Percentiles rank a stretch among this genome's conserved stretches.
These are phyloP conservation scores for Populus euphratica DNA, from an alignment of 345 rosid genomes.

Conservation along the genomic window DNA sequence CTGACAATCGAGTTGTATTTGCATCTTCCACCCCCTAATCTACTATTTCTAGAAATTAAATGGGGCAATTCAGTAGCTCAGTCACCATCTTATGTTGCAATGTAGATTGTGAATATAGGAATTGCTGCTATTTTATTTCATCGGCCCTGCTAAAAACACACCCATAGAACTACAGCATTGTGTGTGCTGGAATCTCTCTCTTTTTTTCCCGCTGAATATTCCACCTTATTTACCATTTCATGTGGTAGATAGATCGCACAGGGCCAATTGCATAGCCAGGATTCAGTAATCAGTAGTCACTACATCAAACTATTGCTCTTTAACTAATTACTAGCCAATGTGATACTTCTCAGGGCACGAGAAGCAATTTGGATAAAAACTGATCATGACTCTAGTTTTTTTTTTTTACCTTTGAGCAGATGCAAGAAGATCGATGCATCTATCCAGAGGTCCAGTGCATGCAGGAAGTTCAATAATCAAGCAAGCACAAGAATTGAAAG, in stretches of 20 bases:
- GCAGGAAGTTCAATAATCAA: conserved; percentile 20
- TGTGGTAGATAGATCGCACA: background rate
- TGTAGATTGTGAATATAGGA: background rate
- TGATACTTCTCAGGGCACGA: background rate
- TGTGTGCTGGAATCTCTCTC: background rate
- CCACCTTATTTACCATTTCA: background rate
- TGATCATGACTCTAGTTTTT: background rate
- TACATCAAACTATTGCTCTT: background rate
- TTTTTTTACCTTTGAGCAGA: conserved; percentile 17
- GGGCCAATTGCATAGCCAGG: background rate
- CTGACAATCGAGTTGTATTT: background rate
- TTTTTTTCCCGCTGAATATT: background rate
- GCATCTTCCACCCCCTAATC: background rate
- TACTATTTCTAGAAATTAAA: background rate
- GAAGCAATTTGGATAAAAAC: background rate
- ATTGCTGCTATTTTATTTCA: background rate
- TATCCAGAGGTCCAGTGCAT: conserved; percentile 8
- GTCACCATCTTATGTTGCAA: background rate
- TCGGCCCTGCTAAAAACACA: background rate
- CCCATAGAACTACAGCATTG: background rate
- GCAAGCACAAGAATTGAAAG: conserved; percentile 28
- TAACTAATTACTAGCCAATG: background rate
- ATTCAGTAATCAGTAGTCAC: background rate
- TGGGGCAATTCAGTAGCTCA: background rate
- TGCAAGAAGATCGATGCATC: conserved; percentile 32